Conservation (phyloP, 352 stramenopile species). For the Phytophthora pseudosyringae region DNA sequence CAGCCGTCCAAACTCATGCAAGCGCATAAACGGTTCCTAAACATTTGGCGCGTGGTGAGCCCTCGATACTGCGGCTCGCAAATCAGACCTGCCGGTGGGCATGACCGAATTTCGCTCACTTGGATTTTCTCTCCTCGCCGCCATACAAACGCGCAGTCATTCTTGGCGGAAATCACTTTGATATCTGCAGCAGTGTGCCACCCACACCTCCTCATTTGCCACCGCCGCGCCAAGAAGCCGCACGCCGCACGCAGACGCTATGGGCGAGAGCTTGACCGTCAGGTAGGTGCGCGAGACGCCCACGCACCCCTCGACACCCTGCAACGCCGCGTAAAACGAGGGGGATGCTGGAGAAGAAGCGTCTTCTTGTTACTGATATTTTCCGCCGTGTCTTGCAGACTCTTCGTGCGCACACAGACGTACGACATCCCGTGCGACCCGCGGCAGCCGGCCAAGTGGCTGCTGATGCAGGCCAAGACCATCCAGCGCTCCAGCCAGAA, state of each 20-base stretch:
- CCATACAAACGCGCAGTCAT: slow-evolving; percentile 30
- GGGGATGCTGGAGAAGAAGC: slow-evolving; percentile 7
- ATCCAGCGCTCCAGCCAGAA: slow-evolving; percentile 73
- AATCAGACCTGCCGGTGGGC: slow-evolving; percentile 34
- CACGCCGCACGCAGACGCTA: slow-evolving; percentile 6
- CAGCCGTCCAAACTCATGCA: not conserved
- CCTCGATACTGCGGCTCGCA: slow-evolving; percentile 5
- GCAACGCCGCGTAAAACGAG: not conserved
- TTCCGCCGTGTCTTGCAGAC: slow-evolving; percentile 28
- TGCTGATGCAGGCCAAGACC: slow-evolving; percentile 78
- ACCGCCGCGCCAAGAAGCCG: not conserved
- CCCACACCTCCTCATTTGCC: slow-evolving; percentile 17
- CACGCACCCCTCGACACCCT: not conserved
- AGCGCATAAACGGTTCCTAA: slow-evolving; percentile 10
- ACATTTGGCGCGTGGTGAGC: not conserved
- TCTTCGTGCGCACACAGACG: slow-evolving; percentile 83
- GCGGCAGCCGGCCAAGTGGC: slow-evolving; percentile 71
- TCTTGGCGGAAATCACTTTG: slow-evolving; percentile 28
- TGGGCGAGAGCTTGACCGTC: slow-evolving; percentile 59
- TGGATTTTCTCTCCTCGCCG: slow-evolving; percentile 20
- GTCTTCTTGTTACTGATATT: not conserved
- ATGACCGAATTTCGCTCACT: slow-evolving; percentile 13
- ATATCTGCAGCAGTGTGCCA: slow-evolving; percentile 9
- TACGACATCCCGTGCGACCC: slow-evolving; percentile 87
- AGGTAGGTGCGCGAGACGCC: slow-evolving; percentile 39